phyloP scores from a whole-genome alignment of 2,329 filamentous ascomycete species.

The Arthrocladium fulminans region DNA sequence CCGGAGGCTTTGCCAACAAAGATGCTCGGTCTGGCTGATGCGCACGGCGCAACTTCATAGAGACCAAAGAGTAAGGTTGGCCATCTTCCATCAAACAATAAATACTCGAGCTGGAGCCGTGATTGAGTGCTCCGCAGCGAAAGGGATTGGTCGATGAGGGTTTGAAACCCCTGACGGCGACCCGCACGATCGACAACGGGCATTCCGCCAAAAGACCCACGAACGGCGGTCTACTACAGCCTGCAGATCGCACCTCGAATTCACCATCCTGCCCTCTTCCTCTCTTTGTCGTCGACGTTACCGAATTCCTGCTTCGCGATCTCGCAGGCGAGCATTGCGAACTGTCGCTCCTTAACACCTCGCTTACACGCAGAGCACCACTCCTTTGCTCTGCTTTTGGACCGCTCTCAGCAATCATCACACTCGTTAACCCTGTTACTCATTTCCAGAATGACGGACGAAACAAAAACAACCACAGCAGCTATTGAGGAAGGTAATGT shows the following conservation, averaged over 20 bases:
- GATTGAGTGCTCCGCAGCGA: slow-evolving; percentile 1
- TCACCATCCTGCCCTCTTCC: neutral
- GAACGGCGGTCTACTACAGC: neutral
- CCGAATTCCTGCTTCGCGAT: slow-evolving; percentile 15
- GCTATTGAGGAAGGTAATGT: neutral
- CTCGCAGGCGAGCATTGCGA: slow-evolving; percentile 22
- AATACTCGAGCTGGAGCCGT: neutral
- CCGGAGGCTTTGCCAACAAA: neutral
- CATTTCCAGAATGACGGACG: neutral
- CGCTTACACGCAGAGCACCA: slow-evolving; percentile 13
- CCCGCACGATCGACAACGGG: neutral
- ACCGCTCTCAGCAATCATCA: slow-evolving; percentile 1
- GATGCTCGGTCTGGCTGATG: neutral
- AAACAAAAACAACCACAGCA: neutral
- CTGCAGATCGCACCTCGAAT: neutral
- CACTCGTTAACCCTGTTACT: too few relatives aligned
- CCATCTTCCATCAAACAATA: neutral
- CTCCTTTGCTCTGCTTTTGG: slow-evolving; percentile 16
- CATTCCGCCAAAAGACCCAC: neutral
- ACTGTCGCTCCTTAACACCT: slow-evolving; percentile 18
- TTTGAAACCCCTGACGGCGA: slow-evolving; percentile 3
- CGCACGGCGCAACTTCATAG: neutral
- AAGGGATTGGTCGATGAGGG: neutral
- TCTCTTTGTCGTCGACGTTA: slow-evolving; percentile 1
- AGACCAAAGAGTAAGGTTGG: neutral